A percentile compares a stretch with the other conserved stretches of the same genome.
These are phyloP conservation scores for Phytopythium ostracodes DNA, from an alignment of 352 stramenopile genomes.

Conservation along the genomic window DNA sequence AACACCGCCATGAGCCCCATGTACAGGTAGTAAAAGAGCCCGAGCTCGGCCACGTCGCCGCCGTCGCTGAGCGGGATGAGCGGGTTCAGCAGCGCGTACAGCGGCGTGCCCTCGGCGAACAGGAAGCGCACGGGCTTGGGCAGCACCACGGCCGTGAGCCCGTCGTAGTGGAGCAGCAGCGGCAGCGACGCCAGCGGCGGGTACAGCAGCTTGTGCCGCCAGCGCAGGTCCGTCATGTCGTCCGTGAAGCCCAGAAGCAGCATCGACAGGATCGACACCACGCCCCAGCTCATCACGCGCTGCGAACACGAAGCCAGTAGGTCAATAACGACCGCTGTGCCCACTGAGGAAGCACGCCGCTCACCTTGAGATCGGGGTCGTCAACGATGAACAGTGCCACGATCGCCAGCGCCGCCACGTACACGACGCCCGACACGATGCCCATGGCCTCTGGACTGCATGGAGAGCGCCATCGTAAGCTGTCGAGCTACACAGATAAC, in stretches of 20 bases:
- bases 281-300: slow-evolving; percentile 80
- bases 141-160: slow-evolving; percentile 93
- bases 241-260: slow-evolving; percentile 92
- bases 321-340: background rate
- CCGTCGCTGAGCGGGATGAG: slow-evolving; percentile 68
- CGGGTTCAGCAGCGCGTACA: slow-evolving; percentile 57
- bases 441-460: slow-evolving; percentile 82
- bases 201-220: slow-evolving; percentile 97
- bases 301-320: slow-evolving; percentile 8
- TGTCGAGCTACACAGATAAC: background rate
- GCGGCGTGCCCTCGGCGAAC: slow-evolving; percentile 52
- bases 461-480: background rate
- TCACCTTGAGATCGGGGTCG: slow-evolving; percentile 52
- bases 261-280: slow-evolving; percentile 88
- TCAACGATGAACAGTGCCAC: slow-evolving; percentile 70
- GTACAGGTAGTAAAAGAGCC: slow-evolving; percentile 96
- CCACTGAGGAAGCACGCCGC: background rate
- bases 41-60: slow-evolving; percentile 91
- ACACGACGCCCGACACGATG: slow-evolving; percentile 85
- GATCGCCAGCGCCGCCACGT: slow-evolving; percentile 68
- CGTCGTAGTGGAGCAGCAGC: slow-evolving; percentile 95
- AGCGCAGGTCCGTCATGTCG: slow-evolving; percentile 95
- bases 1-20: slow-evolving; percentile 99
- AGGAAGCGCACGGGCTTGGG: slow-evolving; percentile 84
- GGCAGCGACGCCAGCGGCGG: slow-evolving; percentile 95